Conservation (phyloP, 1,139 yeast genomes). For the Wickerhamomyces sp. region DNA sequence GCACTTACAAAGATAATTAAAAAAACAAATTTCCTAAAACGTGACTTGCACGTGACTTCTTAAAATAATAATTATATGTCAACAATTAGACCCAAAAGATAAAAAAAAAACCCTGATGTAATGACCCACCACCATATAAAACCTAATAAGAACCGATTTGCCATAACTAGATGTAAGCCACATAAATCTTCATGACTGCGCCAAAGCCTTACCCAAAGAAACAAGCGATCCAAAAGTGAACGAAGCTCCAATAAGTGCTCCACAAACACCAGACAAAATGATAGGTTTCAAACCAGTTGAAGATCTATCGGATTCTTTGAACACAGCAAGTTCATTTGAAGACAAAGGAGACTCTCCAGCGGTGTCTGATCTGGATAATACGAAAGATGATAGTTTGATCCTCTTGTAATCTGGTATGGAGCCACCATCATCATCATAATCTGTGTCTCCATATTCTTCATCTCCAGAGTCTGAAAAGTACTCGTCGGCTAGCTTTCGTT, state of each 20-base stretch:
- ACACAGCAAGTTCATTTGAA: no score
- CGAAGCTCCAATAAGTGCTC: conserved; percentile 10
- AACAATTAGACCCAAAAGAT: background rate
- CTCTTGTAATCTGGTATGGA: background rate
- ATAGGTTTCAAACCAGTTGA: background rate
- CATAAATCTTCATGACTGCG: background rate
- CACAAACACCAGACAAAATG: conserved; percentile 1
- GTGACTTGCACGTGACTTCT: background rate
- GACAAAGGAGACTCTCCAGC: no score
- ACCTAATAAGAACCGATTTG: background rate
- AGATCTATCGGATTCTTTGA: background rate
- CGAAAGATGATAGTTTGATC: no score
- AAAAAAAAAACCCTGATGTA: background rate
- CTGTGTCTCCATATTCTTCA: background rate
- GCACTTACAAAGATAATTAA: no score
- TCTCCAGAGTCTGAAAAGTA: background rate
- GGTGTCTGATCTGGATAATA: no score
- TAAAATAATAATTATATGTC: no score
- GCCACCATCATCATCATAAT: background rate
- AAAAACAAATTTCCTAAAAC: no score
- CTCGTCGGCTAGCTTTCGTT: no score
- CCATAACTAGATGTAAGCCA: background rate
- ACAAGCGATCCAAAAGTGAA: conserved; percentile 10
- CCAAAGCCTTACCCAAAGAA: conserved; percentile 6
- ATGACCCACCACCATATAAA: background rate